These are phyloP conservation scores for Dioscorea zingiberensis DNA, from an alignment of 106 monocot species.

Conservation along the genomic window DNA sequence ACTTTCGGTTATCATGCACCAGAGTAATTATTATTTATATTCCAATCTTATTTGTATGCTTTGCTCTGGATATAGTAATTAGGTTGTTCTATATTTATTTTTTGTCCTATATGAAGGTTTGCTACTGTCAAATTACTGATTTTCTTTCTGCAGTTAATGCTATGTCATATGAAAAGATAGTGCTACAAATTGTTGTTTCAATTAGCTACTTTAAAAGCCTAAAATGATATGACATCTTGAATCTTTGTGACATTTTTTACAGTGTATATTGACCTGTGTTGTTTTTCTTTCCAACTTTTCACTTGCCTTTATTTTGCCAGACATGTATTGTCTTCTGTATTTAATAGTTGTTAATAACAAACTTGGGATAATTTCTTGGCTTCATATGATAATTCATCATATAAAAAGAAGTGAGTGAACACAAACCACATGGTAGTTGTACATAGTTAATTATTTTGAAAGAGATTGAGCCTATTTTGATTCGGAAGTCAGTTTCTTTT, in stretches of 20 bases:
- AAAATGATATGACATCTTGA: no score
- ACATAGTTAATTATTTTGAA: neutral
- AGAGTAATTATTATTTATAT: slow-evolving; percentile 38
- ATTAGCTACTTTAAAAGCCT: neutral
- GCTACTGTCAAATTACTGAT: neutral
- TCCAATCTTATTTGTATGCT: neutral
- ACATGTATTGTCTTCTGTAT: no score
- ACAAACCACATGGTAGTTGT: neutral
- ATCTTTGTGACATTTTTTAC: no score
- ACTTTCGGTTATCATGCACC: slow-evolving; percentile 98
- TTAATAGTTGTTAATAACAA: no score
- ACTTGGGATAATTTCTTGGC: no score
- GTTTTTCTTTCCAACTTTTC: no score
- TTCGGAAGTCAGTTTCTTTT: no score
- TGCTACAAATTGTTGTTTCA: neutral
- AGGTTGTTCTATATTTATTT: neutral
- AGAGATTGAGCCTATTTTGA: no score
- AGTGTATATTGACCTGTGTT: no score
- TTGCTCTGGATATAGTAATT: neutral
- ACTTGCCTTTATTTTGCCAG: no score
- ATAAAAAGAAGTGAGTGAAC: neutral
- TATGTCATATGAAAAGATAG: neutral
- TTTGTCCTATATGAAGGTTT: neutral
- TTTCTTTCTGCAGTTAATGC: neutral
- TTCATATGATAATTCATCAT: neutral